Conservation (phyloP, 257 asterid genomes). For the Datura wrightii region DNA sequence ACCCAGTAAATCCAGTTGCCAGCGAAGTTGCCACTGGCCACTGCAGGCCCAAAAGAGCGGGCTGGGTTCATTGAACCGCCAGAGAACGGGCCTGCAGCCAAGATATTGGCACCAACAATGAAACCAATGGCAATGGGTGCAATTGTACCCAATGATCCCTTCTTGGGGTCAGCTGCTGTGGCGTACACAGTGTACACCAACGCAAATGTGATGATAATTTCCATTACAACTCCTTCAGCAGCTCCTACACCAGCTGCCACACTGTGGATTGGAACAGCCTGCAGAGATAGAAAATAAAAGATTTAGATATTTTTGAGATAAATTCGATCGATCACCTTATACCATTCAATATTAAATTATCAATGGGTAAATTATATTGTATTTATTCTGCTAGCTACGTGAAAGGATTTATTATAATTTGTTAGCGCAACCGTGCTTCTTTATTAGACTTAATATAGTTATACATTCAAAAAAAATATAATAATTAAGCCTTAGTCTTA, state of each 20-base stretch:
- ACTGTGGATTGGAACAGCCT: conserved; percentile 72
- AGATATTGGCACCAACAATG: conserved; percentile 87
- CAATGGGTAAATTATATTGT: no score
- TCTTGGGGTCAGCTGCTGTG: conserved; percentile 91
- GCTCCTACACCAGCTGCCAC: conserved; percentile 70
- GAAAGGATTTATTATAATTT: no score
- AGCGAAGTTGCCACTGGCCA: conserved; percentile 63
- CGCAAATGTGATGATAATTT: conserved; percentile 78
- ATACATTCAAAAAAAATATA: no score
- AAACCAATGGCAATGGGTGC: conserved; percentile 95
- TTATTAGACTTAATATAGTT: no score
- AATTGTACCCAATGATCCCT: conserved; percentile 74
- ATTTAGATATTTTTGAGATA: not conserved
- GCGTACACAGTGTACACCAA: conserved; percentile 92
- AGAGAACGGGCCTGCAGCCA: conserved; percentile 94
- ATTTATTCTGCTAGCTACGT: no score
- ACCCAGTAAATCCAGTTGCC: conserved; percentile 85
- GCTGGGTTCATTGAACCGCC: conserved; percentile 99
- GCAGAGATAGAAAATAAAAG: not conserved
- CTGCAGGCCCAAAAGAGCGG: conserved; percentile 85
- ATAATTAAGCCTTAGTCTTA: no score
- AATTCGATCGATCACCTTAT: no score
- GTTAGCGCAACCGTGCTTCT: no score
- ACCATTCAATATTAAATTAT: no score
- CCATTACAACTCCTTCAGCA: conserved; percentile 72